A percentile compares a stretch with the other conserved stretches of the same genome.
Conservation (phyloP, 805 yeast species). For the Suhomyces tanzawaensis region DNA sequence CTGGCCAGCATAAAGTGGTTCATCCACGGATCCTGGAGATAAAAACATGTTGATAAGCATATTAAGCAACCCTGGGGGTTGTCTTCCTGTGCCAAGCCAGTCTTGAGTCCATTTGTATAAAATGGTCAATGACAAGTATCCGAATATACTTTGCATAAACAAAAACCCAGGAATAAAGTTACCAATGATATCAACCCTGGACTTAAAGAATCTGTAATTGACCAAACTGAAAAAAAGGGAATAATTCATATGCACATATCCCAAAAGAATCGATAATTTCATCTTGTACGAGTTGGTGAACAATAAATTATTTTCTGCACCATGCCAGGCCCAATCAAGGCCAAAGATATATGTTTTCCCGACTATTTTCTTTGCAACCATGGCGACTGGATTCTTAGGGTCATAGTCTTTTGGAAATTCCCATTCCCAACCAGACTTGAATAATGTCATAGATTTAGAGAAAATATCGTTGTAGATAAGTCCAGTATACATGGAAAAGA, state of each 20-base stretch:
- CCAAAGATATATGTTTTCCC: constrained; percentile 71
- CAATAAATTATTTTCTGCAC: constrained; percentile 85
- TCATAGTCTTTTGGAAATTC: constrained; percentile 59
- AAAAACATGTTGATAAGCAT: constrained; percentile 95
- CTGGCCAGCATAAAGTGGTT: constrained; percentile 78
- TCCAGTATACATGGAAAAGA: constrained; percentile 94
- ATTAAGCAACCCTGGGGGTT: constrained; percentile 90
- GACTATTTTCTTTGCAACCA: constrained; percentile 64
- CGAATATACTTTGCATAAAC: constrained; percentile 96
- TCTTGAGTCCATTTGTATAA: constrained; percentile 93
- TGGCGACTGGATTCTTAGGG: constrained; percentile 54
- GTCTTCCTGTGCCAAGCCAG: constrained; percentile 74
- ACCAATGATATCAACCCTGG: constrained; percentile 79
- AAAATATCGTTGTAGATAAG: constrained; percentile 89
- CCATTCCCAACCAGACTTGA: constrained; percentile 92
- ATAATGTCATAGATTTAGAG: constrained; percentile 85
- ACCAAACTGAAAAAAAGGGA: constrained; percentile 82
- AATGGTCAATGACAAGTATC: constrained; percentile 81
- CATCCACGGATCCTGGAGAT: constrained; percentile 86
- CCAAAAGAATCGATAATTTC: constrained; percentile 94
- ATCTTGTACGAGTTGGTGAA: constrained; percentile 95
- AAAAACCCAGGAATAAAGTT: constrained; percentile 92
- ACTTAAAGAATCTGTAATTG: constrained; percentile 67
- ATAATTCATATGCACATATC: constrained; percentile 91
- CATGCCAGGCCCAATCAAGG: constrained; percentile 95